Base-by-base conservation (phyloP, 2,329 filamentous ascomycete genomes). In the Aureobasidium uvarum region DNA sequence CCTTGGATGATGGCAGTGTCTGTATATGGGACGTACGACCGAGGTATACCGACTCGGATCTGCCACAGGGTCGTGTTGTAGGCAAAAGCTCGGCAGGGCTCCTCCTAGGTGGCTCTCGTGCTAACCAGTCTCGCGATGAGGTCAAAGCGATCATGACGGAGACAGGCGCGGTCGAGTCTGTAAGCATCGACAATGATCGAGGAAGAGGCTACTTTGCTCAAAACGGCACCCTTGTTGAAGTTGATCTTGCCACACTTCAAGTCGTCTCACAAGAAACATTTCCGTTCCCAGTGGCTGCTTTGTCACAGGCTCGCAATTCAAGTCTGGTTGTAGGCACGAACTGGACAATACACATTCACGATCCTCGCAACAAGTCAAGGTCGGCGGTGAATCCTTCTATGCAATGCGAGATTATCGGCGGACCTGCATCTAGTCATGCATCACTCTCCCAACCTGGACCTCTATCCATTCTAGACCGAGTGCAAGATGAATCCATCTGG, bases 241-340 rank as follows among this genome's bases (percentile, higher is more conserved):
- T 97, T 25, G 92, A 97, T 74, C 81, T 97, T 54, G 81, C 85
- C 67, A 91, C 89, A 0, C 78, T 96, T 13, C 82, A 86, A 62
- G 81, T 92, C 3, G 80, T 92, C 5, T 88, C 86, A 25, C 84
- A 86, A 64, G 85, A 90, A 65, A 84, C 83, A 3, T 97, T 91
- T 71, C 89, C 92, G 1, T 93, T 89, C 81, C 86, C 89, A 36
- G 91, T 98, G 69, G 94, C 90, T 45, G 89, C 92, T 0, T 78
- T 98, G 20, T 97, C 93, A 0, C 83, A 88, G 58, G 83, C 87
- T 50, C 78, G 86, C 69, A 79, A 86, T 56, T 83, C 88, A 0
- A 92, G 93, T 0, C 77, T 98, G 43, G 95, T 92, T 0, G 85
- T 98, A 16, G 94, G 92, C 25, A 96, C 92, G 1, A 90, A 89